A percentile compares a stretch with the other conserved stretches of the same genome.
Conservation (phyloP, 78 protist genomes). For the Planoprotostelium fungivorum region DNA sequence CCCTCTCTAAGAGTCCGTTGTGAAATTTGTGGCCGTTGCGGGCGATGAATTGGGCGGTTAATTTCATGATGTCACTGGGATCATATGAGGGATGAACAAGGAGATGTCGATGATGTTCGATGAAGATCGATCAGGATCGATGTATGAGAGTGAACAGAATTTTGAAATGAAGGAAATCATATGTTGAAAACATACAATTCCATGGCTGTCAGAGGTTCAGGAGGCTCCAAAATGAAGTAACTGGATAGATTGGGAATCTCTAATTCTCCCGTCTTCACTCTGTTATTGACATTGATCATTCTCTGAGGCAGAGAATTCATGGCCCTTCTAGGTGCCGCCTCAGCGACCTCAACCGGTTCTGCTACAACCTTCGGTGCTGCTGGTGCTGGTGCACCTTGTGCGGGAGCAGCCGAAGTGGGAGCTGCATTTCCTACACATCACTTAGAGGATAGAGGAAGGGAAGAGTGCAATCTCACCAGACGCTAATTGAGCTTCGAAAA, state of each 20-base stretch:
- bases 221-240: conserved; percentile 23
- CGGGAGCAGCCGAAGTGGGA: not conserved
- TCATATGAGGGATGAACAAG: no score
- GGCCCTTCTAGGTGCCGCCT: conserved; percentile 3
- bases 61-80: conserved; percentile 60
- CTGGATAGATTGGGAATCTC: not conserved
- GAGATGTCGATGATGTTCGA: no score
- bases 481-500: not conserved
- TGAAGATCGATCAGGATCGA: not conserved
- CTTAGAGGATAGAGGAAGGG: not conserved
- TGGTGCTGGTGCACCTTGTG: not conserved
- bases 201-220: conserved; percentile 29
- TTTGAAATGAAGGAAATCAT: not conserved
- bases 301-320: not conserved
- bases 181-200: conserved; percentile 28
- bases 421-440: not conserved
- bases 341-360: not conserved
- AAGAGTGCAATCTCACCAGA: not conserved
- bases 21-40: conserved; percentile 50
- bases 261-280: not conserved
- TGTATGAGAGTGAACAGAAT: no score
- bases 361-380: conserved; percentile 2
- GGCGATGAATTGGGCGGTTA: conserved; percentile 71
- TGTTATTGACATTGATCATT: not conserved
- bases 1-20: conserved; percentile 37